These are phyloP conservation scores for Boletus rex-veris DNA, from an alignment of 768 basidiomycete genomes.

Conservation along the genomic window DNA sequence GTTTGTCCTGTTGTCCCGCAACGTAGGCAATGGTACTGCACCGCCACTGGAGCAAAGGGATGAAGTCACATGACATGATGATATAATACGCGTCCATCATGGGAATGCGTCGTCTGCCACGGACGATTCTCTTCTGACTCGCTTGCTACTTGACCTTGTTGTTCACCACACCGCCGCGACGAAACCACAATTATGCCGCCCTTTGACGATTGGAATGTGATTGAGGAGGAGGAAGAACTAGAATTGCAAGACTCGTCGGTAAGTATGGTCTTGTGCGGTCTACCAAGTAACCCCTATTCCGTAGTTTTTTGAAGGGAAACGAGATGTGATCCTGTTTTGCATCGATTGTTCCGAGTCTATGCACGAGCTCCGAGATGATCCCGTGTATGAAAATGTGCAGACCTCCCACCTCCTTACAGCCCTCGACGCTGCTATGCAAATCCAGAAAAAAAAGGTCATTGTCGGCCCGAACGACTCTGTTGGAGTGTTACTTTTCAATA, in stretches of 20 bases:
- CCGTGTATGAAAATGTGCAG: constrained; percentile 58
- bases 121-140: too few relatives aligned
- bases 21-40: too few relatives aligned
- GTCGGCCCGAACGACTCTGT: constrained; percentile 85
- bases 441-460: constrained; percentile 88
- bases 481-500: constrained; percentile 90
- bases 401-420: constrained; percentile 77
- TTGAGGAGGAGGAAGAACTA: constrained; percentile 80
- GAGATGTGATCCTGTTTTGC: constrained; percentile 90
- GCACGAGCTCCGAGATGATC: constrained; percentile 68
- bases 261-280: constrained; percentile 16
- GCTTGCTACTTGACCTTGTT: not conserved
- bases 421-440: constrained; percentile 78
- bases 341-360: constrained; percentile 93
- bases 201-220: constrained; percentile 77
- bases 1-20: not conserved
- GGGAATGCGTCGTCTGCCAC: not conserved
- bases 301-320: constrained; percentile 67
- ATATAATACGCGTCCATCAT: constrained; percentile 24
- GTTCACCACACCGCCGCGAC: not conserved
- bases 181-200: constrained; percentile 45
- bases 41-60: not conserved
- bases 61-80: constrained; percentile 18
- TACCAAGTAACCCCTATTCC: constrained; percentile 14
- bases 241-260: constrained; percentile 73